Conservation (phyloP, 129 eudicot genomes). For the Flaveria sonorensis region DNA sequence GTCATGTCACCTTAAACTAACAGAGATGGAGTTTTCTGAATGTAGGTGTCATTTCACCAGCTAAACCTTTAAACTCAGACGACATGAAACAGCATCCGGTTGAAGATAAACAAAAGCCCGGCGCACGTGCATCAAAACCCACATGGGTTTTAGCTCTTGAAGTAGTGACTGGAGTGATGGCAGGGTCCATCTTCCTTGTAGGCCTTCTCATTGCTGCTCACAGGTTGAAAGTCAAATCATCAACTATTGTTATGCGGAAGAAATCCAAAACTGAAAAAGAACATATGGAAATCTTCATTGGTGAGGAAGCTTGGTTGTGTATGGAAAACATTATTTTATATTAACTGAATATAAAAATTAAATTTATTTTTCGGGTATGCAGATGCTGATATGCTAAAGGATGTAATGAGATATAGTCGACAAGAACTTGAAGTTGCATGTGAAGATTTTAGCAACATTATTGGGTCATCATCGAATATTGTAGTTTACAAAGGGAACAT, state of each 20-base stretch:
- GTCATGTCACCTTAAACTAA: neutral
- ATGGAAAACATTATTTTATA: neutral
- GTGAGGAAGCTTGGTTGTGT: slow-evolving; percentile 36
- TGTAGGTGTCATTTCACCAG: slow-evolving; percentile 49
- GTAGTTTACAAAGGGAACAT: slow-evolving; percentile 82
- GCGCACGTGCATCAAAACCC: slow-evolving; percentile 50
- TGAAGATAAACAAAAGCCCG: slow-evolving; percentile 40
- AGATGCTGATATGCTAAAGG: slow-evolving; percentile 74
- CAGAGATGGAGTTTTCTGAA: neutral
- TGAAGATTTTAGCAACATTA: slow-evolving; percentile 98
- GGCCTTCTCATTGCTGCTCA: slow-evolving; percentile 47
- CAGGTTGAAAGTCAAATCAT: slow-evolving; percentile 51
- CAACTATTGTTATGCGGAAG: slow-evolving; percentile 70
- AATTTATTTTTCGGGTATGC: slow-evolving; percentile 4
- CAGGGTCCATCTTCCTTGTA: slow-evolving; percentile 53
- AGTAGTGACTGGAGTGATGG: slow-evolving; percentile 73
- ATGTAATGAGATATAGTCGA: slow-evolving; percentile 62
- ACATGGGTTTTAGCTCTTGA: slow-evolving; percentile 72
- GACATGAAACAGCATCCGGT: slow-evolving; percentile 46
- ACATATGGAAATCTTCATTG: slow-evolving; percentile 49
- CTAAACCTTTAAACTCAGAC: slow-evolving; percentile 42
- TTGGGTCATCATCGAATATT: slow-evolving; percentile 84
- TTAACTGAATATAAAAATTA: neutral
- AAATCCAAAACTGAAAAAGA: slow-evolving; percentile 58
- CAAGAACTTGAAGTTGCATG: slow-evolving; percentile 90